These are phyloP conservation scores for Colletotrichum zoysiae DNA, from an alignment of 2,329 filamentous ascomycete genomes.

Conservation along the genomic window DNA sequence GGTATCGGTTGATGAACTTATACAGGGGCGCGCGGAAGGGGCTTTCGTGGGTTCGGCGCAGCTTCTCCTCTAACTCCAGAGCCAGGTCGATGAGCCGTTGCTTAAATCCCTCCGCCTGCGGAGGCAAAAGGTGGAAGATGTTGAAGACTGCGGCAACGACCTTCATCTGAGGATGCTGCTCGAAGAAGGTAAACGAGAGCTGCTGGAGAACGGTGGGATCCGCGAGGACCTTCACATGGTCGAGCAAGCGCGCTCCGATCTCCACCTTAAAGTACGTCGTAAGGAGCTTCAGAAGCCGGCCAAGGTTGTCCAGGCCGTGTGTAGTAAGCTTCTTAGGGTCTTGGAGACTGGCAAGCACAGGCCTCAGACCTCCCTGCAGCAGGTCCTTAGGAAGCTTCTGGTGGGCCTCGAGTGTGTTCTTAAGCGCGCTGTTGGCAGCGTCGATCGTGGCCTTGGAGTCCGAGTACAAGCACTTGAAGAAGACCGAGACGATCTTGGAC, in stretches of 20 bases:
- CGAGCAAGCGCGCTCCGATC: slow-evolving; percentile 91
- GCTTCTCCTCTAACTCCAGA: slow-evolving; percentile 86
- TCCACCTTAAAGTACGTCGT: slow-evolving; percentile 99
- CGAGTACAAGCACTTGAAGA: slow-evolving; percentile 97
- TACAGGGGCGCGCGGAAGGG: slow-evolving; percentile 92
- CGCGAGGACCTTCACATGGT: slow-evolving; percentile 92
- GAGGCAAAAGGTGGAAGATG: slow-evolving; percentile 95
- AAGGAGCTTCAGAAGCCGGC: slow-evolving; percentile 87
- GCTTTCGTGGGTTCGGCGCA: slow-evolving; percentile 89
- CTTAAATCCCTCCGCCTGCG: slow-evolving; percentile 91
- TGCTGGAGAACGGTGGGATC: slow-evolving; percentile 85
- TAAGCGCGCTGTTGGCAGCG: slow-evolving; percentile 90
- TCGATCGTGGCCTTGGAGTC: slow-evolving; percentile 93
- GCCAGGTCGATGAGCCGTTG: slow-evolving; percentile 90
- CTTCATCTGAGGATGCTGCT: slow-evolving; percentile 93
- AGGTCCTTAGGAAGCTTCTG: slow-evolving; percentile 96
- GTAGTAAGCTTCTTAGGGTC: slow-evolving; percentile 92
- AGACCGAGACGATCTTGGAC: slow-evolving; percentile 87
- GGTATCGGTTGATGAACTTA: slow-evolving; percentile 93
- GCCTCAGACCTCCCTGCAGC: slow-evolving; percentile 91
- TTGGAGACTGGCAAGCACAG: slow-evolving; percentile 96
- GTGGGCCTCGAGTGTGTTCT: slow-evolving; percentile 87
- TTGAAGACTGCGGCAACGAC: slow-evolving; percentile 95
- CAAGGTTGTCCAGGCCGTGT: slow-evolving; percentile 90
- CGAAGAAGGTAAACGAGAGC: slow-evolving; percentile 93